A percentile compares a stretch with the other conserved stretches of the same genome.
phyloP scores from a whole-genome alignment of 2,329 filamentous ascomycete genomes.

The Aspergillus eucalypticola region DNA sequence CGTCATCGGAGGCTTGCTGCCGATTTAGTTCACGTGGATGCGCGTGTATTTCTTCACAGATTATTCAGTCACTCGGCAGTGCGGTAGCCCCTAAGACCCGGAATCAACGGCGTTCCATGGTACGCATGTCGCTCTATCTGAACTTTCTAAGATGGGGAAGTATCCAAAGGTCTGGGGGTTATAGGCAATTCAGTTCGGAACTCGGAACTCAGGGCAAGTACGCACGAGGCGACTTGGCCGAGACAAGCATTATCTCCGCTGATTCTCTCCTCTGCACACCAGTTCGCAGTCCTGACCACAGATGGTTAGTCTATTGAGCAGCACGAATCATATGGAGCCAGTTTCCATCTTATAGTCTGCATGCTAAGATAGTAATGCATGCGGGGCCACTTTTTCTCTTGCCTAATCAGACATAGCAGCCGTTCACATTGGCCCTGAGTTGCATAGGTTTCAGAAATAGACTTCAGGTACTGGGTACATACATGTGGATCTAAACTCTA shows the following conservation, averaged over 20 bases:
- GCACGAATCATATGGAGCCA: not conserved
- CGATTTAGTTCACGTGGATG: not conserved
- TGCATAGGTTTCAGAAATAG: conserved; percentile 8
- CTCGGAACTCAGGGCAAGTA: not conserved
- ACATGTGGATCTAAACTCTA: conserved; percentile 6
- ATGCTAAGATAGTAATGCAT: conserved; percentile 2
- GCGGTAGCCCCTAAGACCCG: not conserved
- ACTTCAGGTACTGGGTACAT: conserved; percentile 7
- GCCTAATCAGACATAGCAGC: conserved; percentile 3
- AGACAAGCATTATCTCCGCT: not conserved
- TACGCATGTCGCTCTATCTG: not conserved
- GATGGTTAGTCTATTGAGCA: not conserved
- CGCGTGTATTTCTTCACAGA: not conserved
- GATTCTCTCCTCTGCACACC: not conserved
- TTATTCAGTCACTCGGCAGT: not conserved
- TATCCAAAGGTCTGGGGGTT: not conserved
- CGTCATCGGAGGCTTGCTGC: not conserved
- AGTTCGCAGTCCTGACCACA: not conserved
- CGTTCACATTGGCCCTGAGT: not conserved
- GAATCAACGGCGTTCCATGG: not conserved
- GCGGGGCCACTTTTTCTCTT: not conserved
- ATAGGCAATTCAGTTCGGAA: not conserved
- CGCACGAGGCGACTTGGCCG: not conserved
- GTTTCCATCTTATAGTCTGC: not conserved
- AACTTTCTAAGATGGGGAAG: not conserved